Percentiles rank a stretch among this genome's conserved stretches.
These are phyloP conservation scores for Cenchrus americanus DNA, from an alignment of 176 grass and related monocot genomes.

Conservation along the genomic window DNA sequence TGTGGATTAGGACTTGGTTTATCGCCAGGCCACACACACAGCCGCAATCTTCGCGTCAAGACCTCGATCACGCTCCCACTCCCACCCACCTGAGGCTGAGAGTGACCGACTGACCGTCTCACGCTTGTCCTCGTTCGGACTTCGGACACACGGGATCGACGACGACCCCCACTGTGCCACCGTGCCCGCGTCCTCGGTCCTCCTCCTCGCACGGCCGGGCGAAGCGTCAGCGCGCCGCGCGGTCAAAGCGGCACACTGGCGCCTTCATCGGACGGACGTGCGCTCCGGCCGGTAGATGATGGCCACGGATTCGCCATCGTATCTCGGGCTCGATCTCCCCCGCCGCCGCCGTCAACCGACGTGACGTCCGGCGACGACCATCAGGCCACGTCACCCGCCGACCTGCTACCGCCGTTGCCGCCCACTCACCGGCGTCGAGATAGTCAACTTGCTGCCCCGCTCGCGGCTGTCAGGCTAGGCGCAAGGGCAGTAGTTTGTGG, in stretches of 20 bases:
- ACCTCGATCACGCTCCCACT: too few relatives aligned
- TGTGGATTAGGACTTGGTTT: background rate
- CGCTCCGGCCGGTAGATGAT: background rate
- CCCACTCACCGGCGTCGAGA: background rate
- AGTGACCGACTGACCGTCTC: too few relatives aligned
- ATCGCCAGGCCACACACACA: background rate
- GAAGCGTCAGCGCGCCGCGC: background rate
- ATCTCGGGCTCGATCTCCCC: background rate
- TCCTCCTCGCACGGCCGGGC: background rate
- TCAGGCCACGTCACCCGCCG: background rate
- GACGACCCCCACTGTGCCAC: background rate
- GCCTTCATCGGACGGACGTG: background rate
- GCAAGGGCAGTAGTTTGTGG: too few relatives aligned
- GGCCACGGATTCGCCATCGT: background rate
- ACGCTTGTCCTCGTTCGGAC: too few relatives aligned
- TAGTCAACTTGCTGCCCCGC: background rate
- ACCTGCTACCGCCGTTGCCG: background rate
- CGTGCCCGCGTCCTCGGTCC: background rate
- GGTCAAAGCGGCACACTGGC: background rate
- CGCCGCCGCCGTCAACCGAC: background rate
- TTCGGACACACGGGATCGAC: background rate
- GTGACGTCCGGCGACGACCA: conserved; percentile 10
- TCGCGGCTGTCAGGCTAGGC: background rate
- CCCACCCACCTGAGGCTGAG: too few relatives aligned
- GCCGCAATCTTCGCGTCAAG: background rate